Base-by-base conservation (phyloP, 2,329 filamentous ascomycete genomes). In the Alternaria arborescens region DNA sequence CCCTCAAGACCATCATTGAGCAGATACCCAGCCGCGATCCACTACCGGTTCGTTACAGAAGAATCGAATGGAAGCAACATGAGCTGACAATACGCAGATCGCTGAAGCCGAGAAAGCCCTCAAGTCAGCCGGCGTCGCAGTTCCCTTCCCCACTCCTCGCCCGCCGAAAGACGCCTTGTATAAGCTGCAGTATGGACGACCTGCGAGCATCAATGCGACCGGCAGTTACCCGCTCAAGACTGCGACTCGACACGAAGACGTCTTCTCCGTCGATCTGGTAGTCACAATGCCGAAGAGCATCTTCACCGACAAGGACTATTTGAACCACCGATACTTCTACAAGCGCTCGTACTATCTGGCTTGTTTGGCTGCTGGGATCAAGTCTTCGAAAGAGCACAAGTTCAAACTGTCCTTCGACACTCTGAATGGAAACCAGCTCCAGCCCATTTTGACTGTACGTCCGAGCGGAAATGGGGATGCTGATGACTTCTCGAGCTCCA, bases 281-380 rank as follows among this genome's bases (percentile, higher is more conserved):
- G 88, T 97, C 16, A 91, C 91, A 48, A 96, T 99, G 88, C 94
- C 95, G 5, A 71, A 82, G 58, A 81, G 86, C 1, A 80, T 97
- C 12, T 94, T 98, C 71, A 93, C 97, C 73, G 92, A 96, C 44
- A 98, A 98, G 80, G 95, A 99, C 79, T 97, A 94, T 76, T 85
- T 94, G 51, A 93, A 97, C 77, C 86, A 95, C 82, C 88, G 95
- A 62, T 98, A 97, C 80, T 97, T 97, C 75, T 94, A 97, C 81
- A 96, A 97, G 73, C 85, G 94, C 65, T 91, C 95, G 12, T 98
- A 94, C 79, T 98, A 96, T 74, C 82, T 98, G 52, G 92, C 94
- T 34, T 92, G 91, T 66, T 82, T 98, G 57, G 89, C 93, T 14
- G 88, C 87, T 30, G 88, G 86, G 5, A 82, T 98, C 53, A 87